Base-by-base conservation (phyloP, 148 eudicot species). In the Rhododendron molle region DNA sequence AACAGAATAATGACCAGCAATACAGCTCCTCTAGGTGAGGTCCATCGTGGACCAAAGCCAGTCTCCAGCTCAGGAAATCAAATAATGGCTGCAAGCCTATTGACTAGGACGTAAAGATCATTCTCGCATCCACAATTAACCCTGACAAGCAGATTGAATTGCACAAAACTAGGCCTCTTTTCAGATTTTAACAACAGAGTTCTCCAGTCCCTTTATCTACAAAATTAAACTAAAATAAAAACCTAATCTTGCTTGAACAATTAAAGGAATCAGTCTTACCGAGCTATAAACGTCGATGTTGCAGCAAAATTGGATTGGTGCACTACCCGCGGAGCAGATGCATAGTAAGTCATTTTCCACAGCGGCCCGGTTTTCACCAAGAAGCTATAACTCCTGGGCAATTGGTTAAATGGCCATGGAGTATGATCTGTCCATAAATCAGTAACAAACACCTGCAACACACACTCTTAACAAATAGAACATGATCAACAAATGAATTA, bases 371-470 rank as follows among this genome's bases (percentile, higher is more conserved):
- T 58, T 58, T 58, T 58, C n/a, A 58, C 99, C 86, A 97, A 92
- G 85, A 97, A 95, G 91, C 92, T 97, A 85, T 97, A 97, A 89
- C 98, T 97, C 92, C 91, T 94, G 65, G 99, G 99, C 87, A 97
- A 87, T 87, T 97, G 99, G 86, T 97, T 97, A 86, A 97, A 97
- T 14, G 99, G 98, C 99, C 99, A 97, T 36, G 98, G 65, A 28
- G 99, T 97, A 80, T 97, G 99, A 84, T 94, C 98, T 34, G 98
- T 89, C 99, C 99, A 97, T 83, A 97, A 92, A 91, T 97, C 99
- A 78, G 96, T 93, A 87, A 97, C 91, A 90, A 92, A 97, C 38
- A 97, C 98, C 99, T 97, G 96, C 90, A 95, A 85, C 83, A 87
- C 58, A 86, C 84, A 89, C 93, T 86, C 83, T 90, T 92, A 88